phyloP scores from a whole-genome alignment of 768 basidiomycete species.

The Phanerochaete carnosa region DNA sequence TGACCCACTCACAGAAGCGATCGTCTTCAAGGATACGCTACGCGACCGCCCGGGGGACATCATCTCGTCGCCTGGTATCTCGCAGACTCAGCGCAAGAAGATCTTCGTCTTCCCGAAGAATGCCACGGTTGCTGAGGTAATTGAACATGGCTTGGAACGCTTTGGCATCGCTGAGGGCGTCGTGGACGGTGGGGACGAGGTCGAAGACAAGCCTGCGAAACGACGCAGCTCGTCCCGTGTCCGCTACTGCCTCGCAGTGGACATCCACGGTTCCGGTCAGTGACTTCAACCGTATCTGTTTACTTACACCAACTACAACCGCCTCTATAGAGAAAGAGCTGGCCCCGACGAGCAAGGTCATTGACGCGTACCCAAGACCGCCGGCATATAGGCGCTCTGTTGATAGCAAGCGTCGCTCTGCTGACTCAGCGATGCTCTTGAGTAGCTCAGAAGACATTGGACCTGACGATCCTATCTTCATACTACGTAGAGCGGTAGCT shows the following conservation, averaged over 20 bases:
- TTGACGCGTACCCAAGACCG: slow-evolving; percentile 78
- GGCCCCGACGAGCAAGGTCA: slow-evolving; percentile 73
- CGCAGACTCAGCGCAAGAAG: slow-evolving; percentile 65
- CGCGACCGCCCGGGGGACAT: slow-evolving; percentile 47
- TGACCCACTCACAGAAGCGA: slow-evolving; percentile 89
- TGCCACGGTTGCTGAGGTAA: slow-evolving; percentile 93
- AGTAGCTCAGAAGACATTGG: slow-evolving; percentile 73
- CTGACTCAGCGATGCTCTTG: slow-evolving; percentile 74
- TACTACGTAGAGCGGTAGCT: slow-evolving; percentile 78
- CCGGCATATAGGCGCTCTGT: slow-evolving; percentile 63
- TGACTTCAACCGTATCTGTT: slow-evolving; percentile 3
- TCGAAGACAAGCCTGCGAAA: slow-evolving; percentile 89
- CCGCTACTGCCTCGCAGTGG: slow-evolving; percentile 73
- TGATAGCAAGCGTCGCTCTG: slow-evolving; percentile 78
- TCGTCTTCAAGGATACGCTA: slow-evolving; percentile 80
- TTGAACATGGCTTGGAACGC: slow-evolving; percentile 86
- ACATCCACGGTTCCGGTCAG: slow-evolving; percentile 62
- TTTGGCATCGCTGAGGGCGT: slow-evolving; percentile 98
- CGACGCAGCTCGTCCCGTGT: slow-evolving; percentile 75
- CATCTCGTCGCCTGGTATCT: slow-evolving; percentile 48
- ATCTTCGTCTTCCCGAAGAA: slow-evolving; percentile 93
- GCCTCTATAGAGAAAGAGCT: slow-evolving; percentile 66
- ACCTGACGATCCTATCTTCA: slow-evolving; percentile 83
- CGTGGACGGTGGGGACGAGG: slow-evolving; percentile 96
- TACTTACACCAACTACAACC: slow-evolving; percentile 1